These are phyloP conservation scores for Pseudogymnoascus sp. DNA, from an alignment of 2,329 filamentous ascomycete genomes.

Conservation along the genomic window DNA sequence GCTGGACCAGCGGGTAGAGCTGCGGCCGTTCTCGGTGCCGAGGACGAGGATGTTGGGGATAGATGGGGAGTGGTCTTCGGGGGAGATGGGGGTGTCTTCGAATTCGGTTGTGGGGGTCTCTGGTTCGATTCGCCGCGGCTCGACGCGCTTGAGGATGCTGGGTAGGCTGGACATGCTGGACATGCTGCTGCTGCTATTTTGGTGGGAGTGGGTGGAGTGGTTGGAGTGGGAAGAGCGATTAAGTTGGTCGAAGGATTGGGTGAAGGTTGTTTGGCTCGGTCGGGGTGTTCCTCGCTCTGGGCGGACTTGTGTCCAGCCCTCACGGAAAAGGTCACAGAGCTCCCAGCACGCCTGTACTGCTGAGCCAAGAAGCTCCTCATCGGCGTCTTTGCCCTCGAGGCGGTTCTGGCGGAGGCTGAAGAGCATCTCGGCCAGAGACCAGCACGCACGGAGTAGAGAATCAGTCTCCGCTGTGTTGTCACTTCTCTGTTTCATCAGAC, in stretches of 20 bases:
- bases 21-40: slow-evolving; percentile 56
- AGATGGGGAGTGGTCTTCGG: slow-evolving; percentile 64
- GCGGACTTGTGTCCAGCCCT: slow-evolving; percentile 82
- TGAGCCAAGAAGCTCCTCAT: slow-evolving; percentile 78
- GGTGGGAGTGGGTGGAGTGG: slow-evolving; percentile 35
- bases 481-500: slow-evolving; percentile 88
- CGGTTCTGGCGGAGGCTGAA: slow-evolving; percentile 81
- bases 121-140: slow-evolving; percentile 43
- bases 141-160: slow-evolving; percentile 39
- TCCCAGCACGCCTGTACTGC: slow-evolving; percentile 94
- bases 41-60: slow-evolving; percentile 85
- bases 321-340: slow-evolving; percentile 83
- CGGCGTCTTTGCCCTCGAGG: slow-evolving; percentile 61
- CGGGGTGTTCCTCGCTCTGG: slow-evolving; percentile 80
- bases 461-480: slow-evolving; percentile 75
- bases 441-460: slow-evolving; percentile 75
- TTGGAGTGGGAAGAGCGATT: slow-evolving; percentile 38
- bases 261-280: slow-evolving; percentile 69
- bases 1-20: slow-evolving; percentile 70
- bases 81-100: slow-evolving; percentile 79
- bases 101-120: slow-evolving; percentile 95
- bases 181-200: slow-evolving; percentile 19
- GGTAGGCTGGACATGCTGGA: slow-evolving; percentile 41
- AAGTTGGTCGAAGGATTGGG: slow-evolving; percentile 44
- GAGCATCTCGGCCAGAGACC: slow-evolving; percentile 85